These are phyloP conservation scores for Rosa multiflora DNA, from an alignment of 306 rosid species.

Conservation along the genomic window DNA sequence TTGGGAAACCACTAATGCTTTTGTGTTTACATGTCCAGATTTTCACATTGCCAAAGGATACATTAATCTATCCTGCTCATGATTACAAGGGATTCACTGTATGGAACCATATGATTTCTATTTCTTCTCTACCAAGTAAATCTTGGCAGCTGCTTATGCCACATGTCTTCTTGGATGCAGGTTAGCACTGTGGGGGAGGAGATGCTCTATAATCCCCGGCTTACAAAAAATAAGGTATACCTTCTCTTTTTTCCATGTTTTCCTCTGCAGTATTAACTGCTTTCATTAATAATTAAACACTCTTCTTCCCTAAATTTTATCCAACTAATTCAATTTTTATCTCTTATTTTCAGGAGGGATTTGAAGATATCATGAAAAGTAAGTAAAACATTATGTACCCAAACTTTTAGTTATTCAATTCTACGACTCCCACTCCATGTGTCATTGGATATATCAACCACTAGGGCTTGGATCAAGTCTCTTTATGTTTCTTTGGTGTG, in stretches of 20 bases:
- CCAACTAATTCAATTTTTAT: conserved; percentile 7
- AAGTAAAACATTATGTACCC: conserved; percentile 35
- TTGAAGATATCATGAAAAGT: conserved; percentile 82
- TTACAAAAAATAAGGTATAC: conserved; percentile 75
- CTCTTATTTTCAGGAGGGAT: conserved; percentile 66
- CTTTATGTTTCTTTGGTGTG: background rate
- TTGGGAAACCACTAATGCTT: conserved; percentile 15
- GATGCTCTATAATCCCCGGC: conserved; percentile 68
- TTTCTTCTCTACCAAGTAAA: conserved; percentile 13
- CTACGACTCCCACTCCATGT: background rate
- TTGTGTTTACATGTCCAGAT: conserved; percentile 51
- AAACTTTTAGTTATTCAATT: background rate
- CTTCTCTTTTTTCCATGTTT: background rate
- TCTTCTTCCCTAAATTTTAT: background rate
- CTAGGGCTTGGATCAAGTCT: conserved; percentile 10
- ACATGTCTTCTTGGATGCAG: conserved; percentile 43
- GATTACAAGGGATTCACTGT: conserved; percentile 93
- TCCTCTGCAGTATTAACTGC: background rate
- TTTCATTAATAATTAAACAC: background rate
- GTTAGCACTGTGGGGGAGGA: conserved; percentile 88
- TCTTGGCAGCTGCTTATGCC: conserved; percentile 31
- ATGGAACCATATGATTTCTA: conserved; percentile 27
- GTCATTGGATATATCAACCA: background rate
- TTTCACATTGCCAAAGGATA: conserved; percentile 71
- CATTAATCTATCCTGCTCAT: conserved; percentile 83